Evolutionary conservation across 2,329 filamentous ascomycete species (phyloP).

Genomic region (Pseudogymnoascus sp.): DNA sequence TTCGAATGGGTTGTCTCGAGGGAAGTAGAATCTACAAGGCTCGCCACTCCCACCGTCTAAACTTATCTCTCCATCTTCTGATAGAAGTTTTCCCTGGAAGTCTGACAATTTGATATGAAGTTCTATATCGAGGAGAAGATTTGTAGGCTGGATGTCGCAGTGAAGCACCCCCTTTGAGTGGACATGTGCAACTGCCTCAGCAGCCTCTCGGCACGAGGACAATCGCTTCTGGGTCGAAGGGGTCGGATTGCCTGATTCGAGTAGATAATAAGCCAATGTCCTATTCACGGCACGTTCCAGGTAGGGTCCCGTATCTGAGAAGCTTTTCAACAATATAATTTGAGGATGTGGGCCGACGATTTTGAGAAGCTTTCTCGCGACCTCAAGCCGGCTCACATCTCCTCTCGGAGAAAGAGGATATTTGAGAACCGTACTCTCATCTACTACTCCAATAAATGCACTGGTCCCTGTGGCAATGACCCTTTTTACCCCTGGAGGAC

Average conservation of each 20-base stretch:
- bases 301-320: not conserved
- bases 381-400: no score
- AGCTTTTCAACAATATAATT: no score
- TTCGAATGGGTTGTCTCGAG: constrained; percentile 12
- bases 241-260: not conserved
- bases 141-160: constrained; percentile 13
- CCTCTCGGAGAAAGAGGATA: no score
- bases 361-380: no score
- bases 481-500: no score
- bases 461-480: no score
- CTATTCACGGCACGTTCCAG: constrained; percentile 13
- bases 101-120: constrained; percentile 12
- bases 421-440: no score
- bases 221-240: constrained; percentile 5
- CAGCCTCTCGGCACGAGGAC: not conserved
- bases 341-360: no score
- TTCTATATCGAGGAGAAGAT: constrained; percentile 13
- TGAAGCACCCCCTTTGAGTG: constrained; percentile 10
- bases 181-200: constrained; percentile 12
- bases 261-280: constrained; percentile 6
- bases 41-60: constrained; percentile 12
- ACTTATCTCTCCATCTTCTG: constrained; percentile 13
- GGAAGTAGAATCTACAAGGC: constrained; percentile 14
- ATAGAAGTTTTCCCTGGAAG: constrained; percentile 13
- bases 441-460: no score